These are phyloP conservation scores for Gliomastix tumulicola DNA, from an alignment of 2,329 filamentous ascomycete genomes.

Conservation along the genomic window DNA sequence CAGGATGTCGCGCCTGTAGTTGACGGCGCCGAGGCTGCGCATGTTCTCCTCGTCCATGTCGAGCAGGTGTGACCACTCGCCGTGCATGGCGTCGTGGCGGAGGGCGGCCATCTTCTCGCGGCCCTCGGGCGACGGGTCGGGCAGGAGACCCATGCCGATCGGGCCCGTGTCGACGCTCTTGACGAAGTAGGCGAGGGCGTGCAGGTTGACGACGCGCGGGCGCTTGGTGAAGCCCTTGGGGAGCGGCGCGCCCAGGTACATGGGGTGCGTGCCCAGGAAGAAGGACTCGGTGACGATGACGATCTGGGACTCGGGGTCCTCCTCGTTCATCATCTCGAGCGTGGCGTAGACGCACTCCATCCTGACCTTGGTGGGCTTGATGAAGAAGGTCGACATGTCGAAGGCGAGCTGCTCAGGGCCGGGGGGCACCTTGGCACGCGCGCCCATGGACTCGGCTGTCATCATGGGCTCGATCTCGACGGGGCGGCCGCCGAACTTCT, in stretches of 20 bases:
- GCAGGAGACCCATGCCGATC: conserved; percentile 27
- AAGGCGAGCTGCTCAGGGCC: conserved; percentile 5
- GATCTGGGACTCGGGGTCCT: conserved; percentile 26
- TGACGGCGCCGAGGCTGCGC: conserved; percentile 18
- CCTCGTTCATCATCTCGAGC: conserved; percentile 22
- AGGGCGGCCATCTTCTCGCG: conserved; percentile 15
- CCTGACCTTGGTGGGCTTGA: conserved; percentile 1
- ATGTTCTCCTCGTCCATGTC: conserved; percentile 15
- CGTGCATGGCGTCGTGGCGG: conserved; percentile 12
- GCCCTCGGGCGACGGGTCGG: conserved; percentile 25
- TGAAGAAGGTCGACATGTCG: conserved; percentile 7
- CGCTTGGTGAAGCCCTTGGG: conserved; percentile 25
- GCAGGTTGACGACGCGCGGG: conserved; percentile 29
- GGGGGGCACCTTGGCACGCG: conserved; percentile 5
- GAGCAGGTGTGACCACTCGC: conserved; percentile 9
- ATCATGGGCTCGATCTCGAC: conserved; percentile 6
- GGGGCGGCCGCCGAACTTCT: conserved; percentile 24
- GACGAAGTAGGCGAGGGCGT: conserved; percentile 25
- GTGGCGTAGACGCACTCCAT: conserved; percentile 16
- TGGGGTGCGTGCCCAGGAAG: conserved; percentile 27
- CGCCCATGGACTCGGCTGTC: background rate
- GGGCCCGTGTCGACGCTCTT: conserved; percentile 29
- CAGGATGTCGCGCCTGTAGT: conserved; percentile 5
- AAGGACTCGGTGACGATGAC: conserved; percentile 34
- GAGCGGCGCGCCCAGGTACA: conserved; percentile 26